Evolutionary conservation across 1,284 basidiomycete genomes (phyloP).

Genomic region (Pyrrhoderma lamaoense): DNA sequence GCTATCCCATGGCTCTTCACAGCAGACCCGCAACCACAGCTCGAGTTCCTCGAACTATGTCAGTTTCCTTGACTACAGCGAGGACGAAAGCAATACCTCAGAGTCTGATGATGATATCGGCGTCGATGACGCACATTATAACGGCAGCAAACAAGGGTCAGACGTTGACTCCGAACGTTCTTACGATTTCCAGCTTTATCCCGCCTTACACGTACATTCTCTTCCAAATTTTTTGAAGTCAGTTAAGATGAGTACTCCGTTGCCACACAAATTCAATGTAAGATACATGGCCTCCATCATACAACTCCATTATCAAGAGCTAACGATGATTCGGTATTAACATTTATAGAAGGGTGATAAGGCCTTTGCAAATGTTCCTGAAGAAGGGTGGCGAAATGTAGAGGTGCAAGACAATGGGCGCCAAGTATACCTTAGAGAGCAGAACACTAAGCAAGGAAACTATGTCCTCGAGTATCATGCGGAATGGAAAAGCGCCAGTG

Average conservation of each 20-base stretch:
- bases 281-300: too few species aligned
- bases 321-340: background rate
- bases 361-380: slow-evolving; percentile 5
- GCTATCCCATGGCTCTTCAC: too few species aligned
- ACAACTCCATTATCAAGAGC: background rate
- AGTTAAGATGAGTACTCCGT: background rate
- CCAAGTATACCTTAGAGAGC: background rate
- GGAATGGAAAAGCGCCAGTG: background rate
- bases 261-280: background rate
- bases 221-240: background rate
- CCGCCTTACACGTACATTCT: background rate
- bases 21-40: too few species aligned
- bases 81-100: too few species aligned
- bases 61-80: too few species aligned
- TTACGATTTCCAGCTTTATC: background rate
- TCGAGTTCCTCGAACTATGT: too few species aligned
- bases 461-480: slow-evolving; percentile 5
- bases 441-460: background rate
- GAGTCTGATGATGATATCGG: too few species aligned
- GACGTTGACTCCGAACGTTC: background rate
- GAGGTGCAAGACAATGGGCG: background rate
- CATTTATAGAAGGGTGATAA: slow-evolving; percentile 4
- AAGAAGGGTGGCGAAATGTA: slow-evolving; percentile 5
- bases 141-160: background rate
- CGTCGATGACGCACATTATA: too few species aligned